These are phyloP conservation scores for Talaromyces sp. DNA, from an alignment of 2,329 filamentous ascomycete species.

Conservation along the genomic window DNA sequence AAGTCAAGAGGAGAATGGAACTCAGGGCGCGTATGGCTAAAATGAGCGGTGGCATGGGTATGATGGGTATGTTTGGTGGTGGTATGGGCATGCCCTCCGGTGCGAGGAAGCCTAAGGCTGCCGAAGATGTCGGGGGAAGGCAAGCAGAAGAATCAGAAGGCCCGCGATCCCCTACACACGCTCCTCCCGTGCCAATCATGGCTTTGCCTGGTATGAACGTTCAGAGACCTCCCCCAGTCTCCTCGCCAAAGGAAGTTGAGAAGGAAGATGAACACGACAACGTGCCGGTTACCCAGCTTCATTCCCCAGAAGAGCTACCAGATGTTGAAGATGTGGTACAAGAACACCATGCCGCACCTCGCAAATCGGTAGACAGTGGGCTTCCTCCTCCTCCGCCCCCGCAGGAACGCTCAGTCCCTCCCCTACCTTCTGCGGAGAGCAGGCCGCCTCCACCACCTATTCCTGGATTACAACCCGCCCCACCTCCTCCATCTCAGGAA, in stretches of 20 bases:
- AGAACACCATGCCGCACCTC: slow-evolving; percentile 29
- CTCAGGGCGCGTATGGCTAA: slow-evolving; percentile 94
- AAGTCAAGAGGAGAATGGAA: slow-evolving; percentile 78
- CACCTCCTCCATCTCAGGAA: slow-evolving; percentile 42
- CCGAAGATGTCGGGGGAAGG: slow-evolving; percentile 31
- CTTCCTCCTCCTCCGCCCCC: slow-evolving; percentile 44
- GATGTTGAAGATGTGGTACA: slow-evolving; percentile 50
- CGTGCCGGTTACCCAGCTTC: slow-evolving; percentile 39
- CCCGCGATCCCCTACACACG: slow-evolving; percentile 25
- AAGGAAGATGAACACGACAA: slow-evolving; percentile 49
- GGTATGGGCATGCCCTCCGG: slow-evolving; percentile 54
- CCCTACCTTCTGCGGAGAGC: slow-evolving; percentile 39
- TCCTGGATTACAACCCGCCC: slow-evolving; percentile 30
- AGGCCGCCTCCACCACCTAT: slow-evolving; percentile 35
- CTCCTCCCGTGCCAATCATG: slow-evolving; percentile 51
- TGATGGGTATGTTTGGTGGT: slow-evolving; percentile 87
- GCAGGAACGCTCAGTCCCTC: slow-evolving; percentile 46
- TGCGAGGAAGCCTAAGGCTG: slow-evolving; percentile 48
- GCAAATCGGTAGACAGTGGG: slow-evolving; percentile 38
- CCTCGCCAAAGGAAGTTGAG: slow-evolving; percentile 43
- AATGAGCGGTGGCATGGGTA: slow-evolving; percentile 96
- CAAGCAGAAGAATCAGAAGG: slow-evolving; percentile 28
- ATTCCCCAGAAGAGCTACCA: slow-evolving; percentile 44
- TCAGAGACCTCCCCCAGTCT: slow-evolving; percentile 44
- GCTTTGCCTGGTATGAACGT: slow-evolving; percentile 65